These are phyloP conservation scores for Naganishia antarctica DNA, from an alignment of 768 basidiomycete genomes.

Conservation along the genomic window DNA sequence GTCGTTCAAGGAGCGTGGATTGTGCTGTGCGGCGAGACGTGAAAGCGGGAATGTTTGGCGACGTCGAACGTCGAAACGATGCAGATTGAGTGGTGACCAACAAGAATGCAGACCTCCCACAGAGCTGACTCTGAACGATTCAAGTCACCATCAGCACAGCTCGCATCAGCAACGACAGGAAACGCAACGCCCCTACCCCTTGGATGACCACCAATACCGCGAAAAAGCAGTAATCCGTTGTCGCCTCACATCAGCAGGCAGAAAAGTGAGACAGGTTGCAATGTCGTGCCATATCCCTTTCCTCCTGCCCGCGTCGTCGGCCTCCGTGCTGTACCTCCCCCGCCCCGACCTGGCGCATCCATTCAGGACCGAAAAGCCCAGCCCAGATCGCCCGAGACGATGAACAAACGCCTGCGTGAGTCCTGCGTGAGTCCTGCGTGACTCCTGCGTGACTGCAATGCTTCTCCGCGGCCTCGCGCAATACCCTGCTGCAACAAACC, in stretches of 20 bases:
- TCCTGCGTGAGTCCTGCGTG: too few species aligned
- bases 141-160: neutral
- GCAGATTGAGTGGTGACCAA: neutral
- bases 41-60: neutral
- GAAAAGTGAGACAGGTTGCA: conserved; percentile 3
- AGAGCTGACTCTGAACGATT: neutral
- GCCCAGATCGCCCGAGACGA: conserved; percentile 19
- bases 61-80: too few species aligned
- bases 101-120: neutral
- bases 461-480: too few species aligned
- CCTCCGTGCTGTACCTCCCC: neutral
- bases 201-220: neutral
- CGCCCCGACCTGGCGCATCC: neutral
- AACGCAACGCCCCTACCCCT: too few species aligned
- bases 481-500: too few species aligned
- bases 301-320: neutral
- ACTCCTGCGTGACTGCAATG: too few species aligned
- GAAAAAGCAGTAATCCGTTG: conserved; percentile 18
- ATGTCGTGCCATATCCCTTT: conserved; percentile 5
- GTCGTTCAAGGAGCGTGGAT: conserved; percentile 5
- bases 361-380: conserved; percentile 4
- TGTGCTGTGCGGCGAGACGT: conserved; percentile 1
- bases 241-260: conserved; percentile 7
- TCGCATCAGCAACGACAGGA: conserved; percentile 15
- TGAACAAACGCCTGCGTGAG: too few species aligned